Evolutionary conservation across 192 early-diverging fungal genomes (phyloP).

Genomic region (Linnemannia elongata): DNA sequence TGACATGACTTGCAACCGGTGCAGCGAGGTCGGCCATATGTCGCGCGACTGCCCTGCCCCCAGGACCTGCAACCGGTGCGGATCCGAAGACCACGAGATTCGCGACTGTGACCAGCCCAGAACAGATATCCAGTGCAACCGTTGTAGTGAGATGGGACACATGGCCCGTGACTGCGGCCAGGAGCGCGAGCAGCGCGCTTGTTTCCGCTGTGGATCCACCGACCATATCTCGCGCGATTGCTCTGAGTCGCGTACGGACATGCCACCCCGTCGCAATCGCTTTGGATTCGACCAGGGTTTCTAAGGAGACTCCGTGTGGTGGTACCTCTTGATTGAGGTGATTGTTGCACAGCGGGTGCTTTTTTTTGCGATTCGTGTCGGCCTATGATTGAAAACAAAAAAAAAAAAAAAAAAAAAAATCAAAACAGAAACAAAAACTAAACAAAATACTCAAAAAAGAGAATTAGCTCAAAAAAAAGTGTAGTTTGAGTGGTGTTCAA

Average conservation of each 20-base stretch:
- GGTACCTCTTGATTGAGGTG: neutral
- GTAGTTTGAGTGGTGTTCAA: neutral
- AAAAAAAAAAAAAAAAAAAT: neutral
- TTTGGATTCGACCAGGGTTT: slow-evolving; percentile 14
- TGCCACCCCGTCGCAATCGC: neutral
- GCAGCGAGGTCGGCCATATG: slow-evolving; percentile 22
- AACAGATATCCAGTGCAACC: slow-evolving; percentile 8
- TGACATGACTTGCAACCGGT: slow-evolving; percentile 14
- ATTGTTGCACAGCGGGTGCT: neutral
- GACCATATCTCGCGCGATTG: slow-evolving; percentile 64
- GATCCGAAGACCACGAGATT: slow-evolving; percentile 11
- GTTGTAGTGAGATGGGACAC: slow-evolving; percentile 62
- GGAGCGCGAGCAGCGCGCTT: neutral
- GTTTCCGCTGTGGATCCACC: slow-evolving; percentile 48
- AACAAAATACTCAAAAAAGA: too few relatives aligned
- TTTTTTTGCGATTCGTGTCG: neutral
- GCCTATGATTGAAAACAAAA: neutral
- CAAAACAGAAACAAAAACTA: neutral
- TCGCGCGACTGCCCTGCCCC: slow-evolving; percentile 25
- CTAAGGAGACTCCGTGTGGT: neutral
- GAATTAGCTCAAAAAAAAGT: neutral
- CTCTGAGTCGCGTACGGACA: slow-evolving; percentile 18
- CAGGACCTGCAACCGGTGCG: slow-evolving; percentile 51
- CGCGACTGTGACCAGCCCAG: slow-evolving; percentile 17
- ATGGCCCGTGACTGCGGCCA: slow-evolving; percentile 22